Evolutionary conservation across 441 rosid species (phyloP).

Genomic region (Populus hybrid): DNA sequence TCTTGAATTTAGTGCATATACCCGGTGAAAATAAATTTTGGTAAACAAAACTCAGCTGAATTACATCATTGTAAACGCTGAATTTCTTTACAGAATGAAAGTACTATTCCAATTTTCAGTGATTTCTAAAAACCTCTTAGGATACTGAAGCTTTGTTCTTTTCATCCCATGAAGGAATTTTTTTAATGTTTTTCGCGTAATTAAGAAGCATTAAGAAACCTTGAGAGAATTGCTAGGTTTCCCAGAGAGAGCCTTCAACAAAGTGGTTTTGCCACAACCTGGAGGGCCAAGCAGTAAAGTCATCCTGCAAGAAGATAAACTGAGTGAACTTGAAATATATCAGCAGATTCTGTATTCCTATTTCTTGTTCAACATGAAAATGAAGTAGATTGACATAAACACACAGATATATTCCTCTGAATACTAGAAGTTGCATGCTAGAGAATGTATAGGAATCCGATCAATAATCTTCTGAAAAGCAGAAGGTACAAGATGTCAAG

Average conservation of each 20-base stretch:
- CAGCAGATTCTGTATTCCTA: neutral
- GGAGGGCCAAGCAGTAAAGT: constrained; percentile 71
- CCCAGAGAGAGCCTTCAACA: constrained; percentile 56
- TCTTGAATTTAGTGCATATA: neutral
- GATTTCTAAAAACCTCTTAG: neutral
- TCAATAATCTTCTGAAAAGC: too few relatives aligned
- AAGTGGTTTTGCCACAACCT: constrained; percentile 70
- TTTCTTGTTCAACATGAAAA: neutral
- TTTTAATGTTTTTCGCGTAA: too few relatives aligned
- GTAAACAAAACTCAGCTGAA: neutral
- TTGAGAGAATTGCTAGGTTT: constrained; percentile 44
- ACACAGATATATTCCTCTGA: too few relatives aligned
- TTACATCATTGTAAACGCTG: too few relatives aligned
- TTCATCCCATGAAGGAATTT: neutral
- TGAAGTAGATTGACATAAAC: too few relatives aligned
- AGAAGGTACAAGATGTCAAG: too few relatives aligned
- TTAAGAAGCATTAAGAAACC: constrained; percentile 29
- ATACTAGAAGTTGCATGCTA: too few relatives aligned
- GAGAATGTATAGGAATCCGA: too few relatives aligned
- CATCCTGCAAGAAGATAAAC: constrained; percentile 38
- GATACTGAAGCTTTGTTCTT: neutral
- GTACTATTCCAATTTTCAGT: too few relatives aligned
- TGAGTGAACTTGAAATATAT: neutral
- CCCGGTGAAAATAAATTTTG: neutral
- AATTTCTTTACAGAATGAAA: too few relatives aligned